A percentile compares a stretch with the other conserved stretches of the same genome.
Evolutionary conservation across 2,329 filamentous ascomycete genomes (phyloP).

Genomic region (Calonectria multiphialidica): DNA sequence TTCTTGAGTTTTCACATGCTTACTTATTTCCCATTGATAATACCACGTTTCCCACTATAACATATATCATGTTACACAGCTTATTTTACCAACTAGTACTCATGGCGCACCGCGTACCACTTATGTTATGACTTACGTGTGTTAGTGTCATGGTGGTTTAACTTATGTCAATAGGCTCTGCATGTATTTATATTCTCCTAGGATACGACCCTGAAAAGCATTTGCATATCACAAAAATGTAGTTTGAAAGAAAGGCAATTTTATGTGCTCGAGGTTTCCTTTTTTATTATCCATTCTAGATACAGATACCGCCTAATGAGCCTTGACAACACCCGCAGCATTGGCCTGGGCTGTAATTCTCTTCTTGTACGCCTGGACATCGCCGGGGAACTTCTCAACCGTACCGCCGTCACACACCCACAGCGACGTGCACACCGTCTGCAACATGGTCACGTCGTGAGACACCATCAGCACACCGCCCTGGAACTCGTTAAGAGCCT

Average conservation of each 20-base stretch:
- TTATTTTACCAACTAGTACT: too few species aligned
- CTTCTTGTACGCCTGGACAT: slow-evolving; percentile 98
- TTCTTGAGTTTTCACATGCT: too few species aligned
- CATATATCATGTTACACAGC: too few species aligned
- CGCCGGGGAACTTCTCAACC: slow-evolving; percentile 95
- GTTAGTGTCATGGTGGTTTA: too few species aligned
- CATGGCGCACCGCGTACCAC: too few species aligned
- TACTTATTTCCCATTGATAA: too few species aligned
- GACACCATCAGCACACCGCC: slow-evolving; percentile 98
- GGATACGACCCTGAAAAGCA: too few species aligned
- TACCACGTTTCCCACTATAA: too few species aligned
- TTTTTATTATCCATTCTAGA: not conserved
- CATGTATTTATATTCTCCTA: too few species aligned
- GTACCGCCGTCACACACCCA: slow-evolving; percentile 97
- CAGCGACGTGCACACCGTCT: slow-evolving; percentile 92
- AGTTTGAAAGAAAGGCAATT: not conserved
- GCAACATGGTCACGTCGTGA: slow-evolving; percentile 98
- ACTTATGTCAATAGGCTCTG: too few species aligned
- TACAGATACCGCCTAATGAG: slow-evolving; percentile 56
- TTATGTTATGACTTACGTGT: too few species aligned
- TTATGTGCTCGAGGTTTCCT: not conserved
- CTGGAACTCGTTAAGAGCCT: slow-evolving; percentile 87
- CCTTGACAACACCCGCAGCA: slow-evolving; percentile 85
- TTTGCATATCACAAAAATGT: not conserved
- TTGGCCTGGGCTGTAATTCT: slow-evolving; percentile 91